These are phyloP conservation scores for Phytomonas serpens DNA, from an alignment of 208 protist genomes.

Conservation along the genomic window DNA sequence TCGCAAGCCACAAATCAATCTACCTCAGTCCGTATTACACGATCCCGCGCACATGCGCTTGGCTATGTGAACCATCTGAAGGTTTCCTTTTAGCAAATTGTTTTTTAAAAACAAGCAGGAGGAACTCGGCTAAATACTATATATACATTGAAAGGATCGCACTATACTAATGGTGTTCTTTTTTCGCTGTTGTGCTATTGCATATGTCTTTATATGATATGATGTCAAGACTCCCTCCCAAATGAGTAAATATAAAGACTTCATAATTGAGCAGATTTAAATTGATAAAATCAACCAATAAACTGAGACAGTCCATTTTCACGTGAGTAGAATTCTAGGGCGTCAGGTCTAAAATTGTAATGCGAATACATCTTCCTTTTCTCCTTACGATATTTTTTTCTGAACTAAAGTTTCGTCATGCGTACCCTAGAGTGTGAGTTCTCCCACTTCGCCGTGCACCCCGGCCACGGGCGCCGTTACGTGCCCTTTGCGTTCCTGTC, in stretches of 20 bases:
- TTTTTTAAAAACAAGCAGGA: neutral
- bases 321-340: neutral
- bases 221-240: neutral
- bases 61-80: conserved; percentile 79
- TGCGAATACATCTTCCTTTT: neutral
- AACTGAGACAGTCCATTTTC: neutral
- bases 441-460: conserved; percentile 90
- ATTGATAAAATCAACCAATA: neutral
- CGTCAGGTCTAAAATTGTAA: neutral
- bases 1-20: conserved; percentile 11
- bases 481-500: conserved; percentile 91
- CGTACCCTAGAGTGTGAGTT: conserved; percentile 91
- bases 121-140: conserved; percentile 1
- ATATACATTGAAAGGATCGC: conserved; percentile 7
- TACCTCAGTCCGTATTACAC: conserved; percentile 27
- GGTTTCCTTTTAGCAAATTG: conserved; percentile 20
- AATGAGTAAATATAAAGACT: conserved; percentile 1
- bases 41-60: conserved; percentile 53
- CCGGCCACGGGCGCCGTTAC: conserved; percentile 90
- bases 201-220: conserved; percentile 11
- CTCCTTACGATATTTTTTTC: neutral
- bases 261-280: neutral
- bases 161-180: neutral
- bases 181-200: conserved; percentile 15
- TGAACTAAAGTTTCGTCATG: conserved; percentile 29